Evolutionary conservation across 2,329 filamentous ascomycete species (phyloP).

Genomic region (Knufia petricola): DNA sequence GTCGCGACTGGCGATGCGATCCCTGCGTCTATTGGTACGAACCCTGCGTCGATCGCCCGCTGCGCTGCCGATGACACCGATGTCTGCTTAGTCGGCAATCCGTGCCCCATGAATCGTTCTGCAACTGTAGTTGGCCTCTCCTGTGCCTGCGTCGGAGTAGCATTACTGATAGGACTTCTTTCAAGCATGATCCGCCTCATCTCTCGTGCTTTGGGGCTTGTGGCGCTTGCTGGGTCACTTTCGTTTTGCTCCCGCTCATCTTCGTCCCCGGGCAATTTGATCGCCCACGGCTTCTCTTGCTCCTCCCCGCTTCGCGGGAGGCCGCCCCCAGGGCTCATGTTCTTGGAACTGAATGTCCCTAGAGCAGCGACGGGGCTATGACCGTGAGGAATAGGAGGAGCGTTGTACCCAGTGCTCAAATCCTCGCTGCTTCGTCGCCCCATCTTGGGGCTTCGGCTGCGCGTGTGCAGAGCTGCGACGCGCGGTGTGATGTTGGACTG

Average conservation of each 20-base stretch:
- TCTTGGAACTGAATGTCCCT: conserved; percentile 29
- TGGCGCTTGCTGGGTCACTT: neutral
- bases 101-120: conserved; percentile 5
- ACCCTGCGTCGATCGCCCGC: neutral
- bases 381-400: conserved; percentile 10
- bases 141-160: neutral
- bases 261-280: conserved; percentile 27
- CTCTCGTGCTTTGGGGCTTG: conserved; percentile 1
- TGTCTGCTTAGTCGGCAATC: neutral
- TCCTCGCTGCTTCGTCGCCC: conserved; percentile 24
- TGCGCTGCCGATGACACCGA: neutral
- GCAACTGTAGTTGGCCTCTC: conserved; percentile 5
- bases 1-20: neutral
- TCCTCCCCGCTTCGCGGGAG: conserved; percentile 27
- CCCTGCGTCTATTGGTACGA: neutral
- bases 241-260: conserved; percentile 8
- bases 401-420: conserved; percentile 10
- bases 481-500: conserved; percentile 17
- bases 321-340: conserved; percentile 21
- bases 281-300: conserved; percentile 31
- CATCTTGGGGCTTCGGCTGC: conserved; percentile 29
- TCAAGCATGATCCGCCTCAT: conserved; percentile 9
- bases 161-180: neutral
- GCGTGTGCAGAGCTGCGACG: conserved; percentile 28
- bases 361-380: conserved; percentile 12